Percentiles rank a stretch among this genome's conserved stretches.
Conservation (phyloP, 208 protist genomes). For the Acanthamoeba rhysodes region DNA sequence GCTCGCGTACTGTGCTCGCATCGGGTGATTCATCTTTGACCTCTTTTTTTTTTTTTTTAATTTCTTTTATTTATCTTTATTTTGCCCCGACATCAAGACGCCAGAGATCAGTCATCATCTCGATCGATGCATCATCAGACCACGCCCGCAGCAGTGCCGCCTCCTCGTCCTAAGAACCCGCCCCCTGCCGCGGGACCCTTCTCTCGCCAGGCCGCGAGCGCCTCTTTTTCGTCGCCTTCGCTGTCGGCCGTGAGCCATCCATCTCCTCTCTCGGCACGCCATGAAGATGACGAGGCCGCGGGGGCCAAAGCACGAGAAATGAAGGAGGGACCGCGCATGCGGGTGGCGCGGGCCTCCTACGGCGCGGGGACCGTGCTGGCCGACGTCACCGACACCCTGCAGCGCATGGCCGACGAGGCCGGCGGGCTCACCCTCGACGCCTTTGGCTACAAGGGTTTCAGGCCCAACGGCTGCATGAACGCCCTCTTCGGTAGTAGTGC, state of each 20-base stretch:
- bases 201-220: background rate
- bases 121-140: background rate
- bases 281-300: too few relatives aligned
- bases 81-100: too few relatives aligned
- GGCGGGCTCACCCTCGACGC: slow-evolving; percentile 14
- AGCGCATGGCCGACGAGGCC: slow-evolving; percentile 4
- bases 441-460: slow-evolving; percentile 39
- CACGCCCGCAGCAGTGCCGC: background rate
- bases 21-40: background rate
- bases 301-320: background rate
- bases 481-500: too few relatives aligned
- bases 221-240: slow-evolving; percentile 12
- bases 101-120: too few relatives aligned
- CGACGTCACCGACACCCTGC: slow-evolving; percentile 42
- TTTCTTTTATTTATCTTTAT: background rate
- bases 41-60: background rate
- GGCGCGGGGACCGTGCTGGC: background rate
- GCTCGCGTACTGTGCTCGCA: slow-evolving; percentile 55
- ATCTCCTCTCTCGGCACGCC: too few relatives aligned
- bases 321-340: background rate
- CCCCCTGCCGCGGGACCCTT: background rate
- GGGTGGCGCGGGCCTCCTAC: slow-evolving; percentile 4
- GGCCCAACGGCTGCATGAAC: slow-evolving; percentile 70
- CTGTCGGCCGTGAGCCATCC: background rate
- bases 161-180: background rate